A percentile compares a stretch with the other conserved stretches of the same genome.
Evolutionary conservation across 2,329 filamentous ascomycete species (phyloP).

Genomic region (Coniella vitis): DNA sequence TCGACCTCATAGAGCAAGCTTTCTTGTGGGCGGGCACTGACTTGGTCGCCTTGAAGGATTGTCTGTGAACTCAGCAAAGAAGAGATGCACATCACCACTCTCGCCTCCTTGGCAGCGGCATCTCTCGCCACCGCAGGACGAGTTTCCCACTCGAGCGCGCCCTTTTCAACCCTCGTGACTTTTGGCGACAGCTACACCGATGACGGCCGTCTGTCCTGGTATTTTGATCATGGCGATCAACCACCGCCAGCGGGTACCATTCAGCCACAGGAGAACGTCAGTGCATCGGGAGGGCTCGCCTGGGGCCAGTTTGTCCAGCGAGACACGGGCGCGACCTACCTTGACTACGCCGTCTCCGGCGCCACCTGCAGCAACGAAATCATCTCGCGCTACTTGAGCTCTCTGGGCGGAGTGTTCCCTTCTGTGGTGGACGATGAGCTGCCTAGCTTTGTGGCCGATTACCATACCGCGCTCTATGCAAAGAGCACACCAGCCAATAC

Average conservation of each 20-base stretch:
- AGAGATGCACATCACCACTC: background rate
- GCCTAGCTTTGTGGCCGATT: constrained; percentile 47
- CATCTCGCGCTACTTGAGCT: constrained; percentile 45
- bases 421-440: constrained; percentile 56
- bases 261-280: constrained; percentile 40
- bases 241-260: constrained; percentile 55
- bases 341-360: constrained; percentile 67
- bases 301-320: constrained; percentile 64
- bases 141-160: background rate
- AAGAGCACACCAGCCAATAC: constrained; percentile 49
- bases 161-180: constrained; percentile 56
- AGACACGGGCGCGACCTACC: constrained; percentile 47
- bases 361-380: constrained; percentile 67
- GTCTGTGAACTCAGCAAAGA: too few species aligned
- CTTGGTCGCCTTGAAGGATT: too few species aligned
- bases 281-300: constrained; percentile 57
- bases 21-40: too few species aligned
- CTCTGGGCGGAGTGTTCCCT: constrained; percentile 51
- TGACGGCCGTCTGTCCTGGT: constrained; percentile 59
- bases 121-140: constrained; percentile 1
- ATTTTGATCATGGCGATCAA: constrained; percentile 48
- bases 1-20: too few species aligned
- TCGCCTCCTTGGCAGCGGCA: background rate
- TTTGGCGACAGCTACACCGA: constrained; percentile 77
- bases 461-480: constrained; percentile 35